Base-by-base conservation (phyloP, 108 stramenopile genomes). In the Cyclostephanos invisitatus region DNA sequence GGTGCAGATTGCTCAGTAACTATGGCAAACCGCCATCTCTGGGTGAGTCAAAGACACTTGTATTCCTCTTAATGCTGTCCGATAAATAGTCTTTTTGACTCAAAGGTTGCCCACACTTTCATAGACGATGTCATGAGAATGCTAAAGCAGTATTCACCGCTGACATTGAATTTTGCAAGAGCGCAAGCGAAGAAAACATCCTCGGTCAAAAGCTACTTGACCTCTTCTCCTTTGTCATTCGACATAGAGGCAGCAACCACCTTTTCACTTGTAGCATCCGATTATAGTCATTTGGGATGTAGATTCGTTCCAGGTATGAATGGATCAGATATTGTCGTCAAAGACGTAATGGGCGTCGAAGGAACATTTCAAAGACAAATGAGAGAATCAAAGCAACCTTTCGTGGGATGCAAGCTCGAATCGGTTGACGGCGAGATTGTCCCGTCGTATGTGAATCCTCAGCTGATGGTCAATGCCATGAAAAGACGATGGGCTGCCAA, bases 101-200 rank as follows among this genome's bases (percentile, higher is more conserved):
- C 25, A 28, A 10, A 2, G n/a, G 46, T 38, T 46, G 64, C 6
- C n/a, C 57, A 54, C 22, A 37, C 32, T 35, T 57, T 42, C 36
- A 56, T 57, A 40, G 68, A 83, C 11, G 85, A 90, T 49, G 85
- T 93, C 11, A 67, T 85, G 53, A 68, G 57, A 40, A 86, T 93
- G 81, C 58, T 95, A 6, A 58, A 73, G 22, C 66, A 85, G 5
- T 42, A 68, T n/a, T 90, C 89, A 64, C 94, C 94, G 10, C 81
- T 93, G 40, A 86, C 88, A 7, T 70, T 96, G 67, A 88, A 87
- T 9, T 96, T 96, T 87, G 91, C 94, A 24, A 59, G 94, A 62
- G 91, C 94, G 12, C 67, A 81, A 29, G 64, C 70, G 17, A 62
- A 68, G 42, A 28, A 75, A 47, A 40, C 51, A 51, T 37, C 73